These are phyloP conservation scores for Oryza rufipogon DNA, from an alignment of 176 grass and related monocot genomes.

Conservation along the genomic window DNA sequence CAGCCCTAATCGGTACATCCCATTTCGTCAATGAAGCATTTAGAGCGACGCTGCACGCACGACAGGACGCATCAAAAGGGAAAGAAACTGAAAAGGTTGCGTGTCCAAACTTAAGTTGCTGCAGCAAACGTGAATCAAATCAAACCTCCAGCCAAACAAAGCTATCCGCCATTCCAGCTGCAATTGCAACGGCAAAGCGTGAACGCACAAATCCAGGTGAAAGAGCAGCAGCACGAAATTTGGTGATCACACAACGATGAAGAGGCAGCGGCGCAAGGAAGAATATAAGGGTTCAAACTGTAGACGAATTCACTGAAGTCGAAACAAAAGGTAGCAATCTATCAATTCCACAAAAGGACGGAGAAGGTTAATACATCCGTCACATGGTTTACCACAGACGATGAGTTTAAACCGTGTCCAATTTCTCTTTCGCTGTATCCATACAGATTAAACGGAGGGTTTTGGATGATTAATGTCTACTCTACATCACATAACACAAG, in stretches of 20 bases:
- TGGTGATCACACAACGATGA: neutral
- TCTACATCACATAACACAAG: conserved; percentile 29
- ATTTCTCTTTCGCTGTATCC: conserved; percentile 31
- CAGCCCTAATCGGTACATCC: neutral
- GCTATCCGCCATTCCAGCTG: neutral
- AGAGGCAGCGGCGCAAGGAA: neutral
- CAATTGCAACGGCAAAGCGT: neutral
- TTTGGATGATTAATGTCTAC: conserved; percentile 46
- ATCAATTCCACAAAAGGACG: neutral
- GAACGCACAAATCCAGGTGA: neutral
- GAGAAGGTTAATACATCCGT: neutral
- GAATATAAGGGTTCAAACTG: neutral
- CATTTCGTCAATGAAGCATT: too few relatives aligned
- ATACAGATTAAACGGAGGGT: conserved; percentile 39
- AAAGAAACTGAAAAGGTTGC: too few relatives aligned
- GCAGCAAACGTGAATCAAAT: neutral
- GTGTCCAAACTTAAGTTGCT: too few relatives aligned
- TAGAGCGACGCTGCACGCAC: neutral
- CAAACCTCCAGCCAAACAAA: neutral
- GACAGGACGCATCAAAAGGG: too few relatives aligned
- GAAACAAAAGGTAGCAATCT: neutral
- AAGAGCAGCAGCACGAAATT: neutral
- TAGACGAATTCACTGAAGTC: neutral
- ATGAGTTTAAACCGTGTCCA: conserved; percentile 28
- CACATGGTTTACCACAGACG: neutral